These are phyloP conservation scores for Sordariomycetes sp. DNA, from an alignment of 2,329 filamentous ascomycete species.

Conservation along the genomic window DNA sequence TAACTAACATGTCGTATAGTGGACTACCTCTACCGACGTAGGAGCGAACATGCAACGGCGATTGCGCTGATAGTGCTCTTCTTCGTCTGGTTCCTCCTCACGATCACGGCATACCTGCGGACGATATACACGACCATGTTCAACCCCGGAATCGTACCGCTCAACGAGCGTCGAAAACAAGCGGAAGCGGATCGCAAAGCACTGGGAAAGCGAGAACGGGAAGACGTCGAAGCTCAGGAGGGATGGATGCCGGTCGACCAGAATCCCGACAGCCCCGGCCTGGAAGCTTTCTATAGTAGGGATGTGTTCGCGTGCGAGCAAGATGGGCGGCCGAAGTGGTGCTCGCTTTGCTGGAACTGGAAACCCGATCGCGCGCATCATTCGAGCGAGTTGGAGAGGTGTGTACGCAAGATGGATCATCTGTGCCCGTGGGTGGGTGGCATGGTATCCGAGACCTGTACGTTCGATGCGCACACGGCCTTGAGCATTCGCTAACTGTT, in stretches of 20 bases:
- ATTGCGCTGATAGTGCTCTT: constrained; percentile 64
- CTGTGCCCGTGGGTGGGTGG: constrained; percentile 97
- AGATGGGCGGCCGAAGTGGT: constrained; percentile 82
- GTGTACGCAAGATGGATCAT: constrained; percentile 87
- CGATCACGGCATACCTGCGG: constrained; percentile 61
- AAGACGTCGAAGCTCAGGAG: constrained; percentile 11
- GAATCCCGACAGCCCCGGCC: constrained; percentile 53
- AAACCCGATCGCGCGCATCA: constrained; percentile 86
- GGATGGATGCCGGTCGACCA: constrained; percentile 29
- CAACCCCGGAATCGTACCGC: constrained; percentile 66
- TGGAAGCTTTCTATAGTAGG: constrained; percentile 71
- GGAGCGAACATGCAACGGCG: constrained; percentile 44
- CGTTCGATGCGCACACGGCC: constrained; percentile 14
- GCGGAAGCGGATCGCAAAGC: constrained; percentile 8
- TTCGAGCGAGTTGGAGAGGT: constrained; percentile 71
- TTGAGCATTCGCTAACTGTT: background rate
- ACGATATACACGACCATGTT: constrained; percentile 57
- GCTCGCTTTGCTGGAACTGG: constrained; percentile 73
- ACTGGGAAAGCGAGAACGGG: constrained; percentile 4
- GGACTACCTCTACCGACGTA: constrained; percentile 54
- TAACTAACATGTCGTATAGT: constrained; percentile 36
- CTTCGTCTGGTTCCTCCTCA: constrained; percentile 60
- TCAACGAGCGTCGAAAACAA: constrained; percentile 33
- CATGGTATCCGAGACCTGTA: constrained; percentile 72
- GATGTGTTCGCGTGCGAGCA: constrained; percentile 77